phyloP scores from a whole-genome alignment of 2,329 filamentous ascomycete species.

The Ophiocordyceps camponoti-rufipedis region DNA sequence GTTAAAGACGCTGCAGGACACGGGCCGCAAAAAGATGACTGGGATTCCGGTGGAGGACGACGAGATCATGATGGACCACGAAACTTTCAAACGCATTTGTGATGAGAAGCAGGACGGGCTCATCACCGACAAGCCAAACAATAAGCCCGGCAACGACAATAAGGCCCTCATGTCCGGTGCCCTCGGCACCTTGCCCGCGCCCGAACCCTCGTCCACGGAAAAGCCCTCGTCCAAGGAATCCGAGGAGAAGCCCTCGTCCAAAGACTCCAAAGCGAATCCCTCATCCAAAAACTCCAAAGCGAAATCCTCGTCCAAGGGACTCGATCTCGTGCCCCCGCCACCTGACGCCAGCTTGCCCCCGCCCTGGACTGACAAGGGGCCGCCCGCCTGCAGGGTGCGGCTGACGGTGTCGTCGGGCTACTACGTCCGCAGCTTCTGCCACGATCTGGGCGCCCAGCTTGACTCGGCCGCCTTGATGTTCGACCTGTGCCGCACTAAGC shows the following conservation, averaged over 20 bases:
- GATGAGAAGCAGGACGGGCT: conserved; percentile 39
- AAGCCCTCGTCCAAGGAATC: conserved; percentile 16
- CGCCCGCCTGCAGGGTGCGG: conserved; percentile 63
- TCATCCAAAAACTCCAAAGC: conserved; percentile 16
- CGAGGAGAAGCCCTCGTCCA: conserved; percentile 14
- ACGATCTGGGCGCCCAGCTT: conserved; percentile 74
- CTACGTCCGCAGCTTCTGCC: conserved; percentile 86
- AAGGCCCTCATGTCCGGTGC: conserved; percentile 38
- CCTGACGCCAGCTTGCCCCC: conserved; percentile 28
- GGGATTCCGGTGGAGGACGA: conserved; percentile 37
- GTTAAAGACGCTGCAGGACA: conserved; percentile 36
- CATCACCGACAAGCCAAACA: conserved; percentile 28
- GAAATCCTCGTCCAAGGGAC: conserved; percentile 20
- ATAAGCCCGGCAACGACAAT: conserved; percentile 12
- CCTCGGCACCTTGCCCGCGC: conserved; percentile 30
- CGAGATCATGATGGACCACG: conserved; percentile 34
- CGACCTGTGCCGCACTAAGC: conserved; percentile 59
- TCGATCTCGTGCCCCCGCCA: conserved; percentile 33
- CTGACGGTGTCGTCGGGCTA: conserved; percentile 94
- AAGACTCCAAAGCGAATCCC: conserved; percentile 13
- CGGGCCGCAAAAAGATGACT: conserved; percentile 27
- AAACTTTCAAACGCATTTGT: conserved; percentile 38
- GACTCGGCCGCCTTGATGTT: conserved; percentile 76
- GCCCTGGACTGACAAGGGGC: conserved; percentile 41
- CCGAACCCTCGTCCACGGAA: conserved; percentile 20